Evolutionary conservation across 441 rosid genomes (phyloP).

Genomic region (Cnidoscolus chayamansa): DNA sequence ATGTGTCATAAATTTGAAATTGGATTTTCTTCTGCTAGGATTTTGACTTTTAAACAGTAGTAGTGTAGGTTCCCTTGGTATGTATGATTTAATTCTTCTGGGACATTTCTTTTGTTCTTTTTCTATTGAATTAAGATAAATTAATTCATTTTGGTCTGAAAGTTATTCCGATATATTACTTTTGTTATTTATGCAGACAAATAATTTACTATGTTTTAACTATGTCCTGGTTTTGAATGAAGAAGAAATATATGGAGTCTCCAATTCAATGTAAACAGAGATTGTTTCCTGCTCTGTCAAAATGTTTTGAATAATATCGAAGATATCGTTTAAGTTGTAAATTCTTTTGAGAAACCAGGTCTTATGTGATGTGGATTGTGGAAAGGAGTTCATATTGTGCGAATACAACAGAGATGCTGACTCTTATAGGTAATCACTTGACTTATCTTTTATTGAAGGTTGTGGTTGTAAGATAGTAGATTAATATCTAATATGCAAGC

Average conservation of each 20-base stretch:
- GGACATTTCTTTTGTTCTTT: too few relatives aligned
- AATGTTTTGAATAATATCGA: neutral
- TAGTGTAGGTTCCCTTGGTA: too few relatives aligned
- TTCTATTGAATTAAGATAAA: neutral
- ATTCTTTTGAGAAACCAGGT: slow-evolving; percentile 43
- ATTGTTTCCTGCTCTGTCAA: neutral
- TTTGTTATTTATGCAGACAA: neutral
- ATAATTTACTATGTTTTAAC: neutral
- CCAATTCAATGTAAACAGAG: neutral
- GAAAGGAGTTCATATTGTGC: slow-evolving; percentile 83
- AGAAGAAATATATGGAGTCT: neutral
- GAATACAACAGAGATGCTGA: slow-evolving; percentile 99
- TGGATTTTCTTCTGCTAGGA: neutral
- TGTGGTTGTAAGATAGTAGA: neutral
- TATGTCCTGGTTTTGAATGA: neutral
- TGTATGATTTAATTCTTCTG: neutral
- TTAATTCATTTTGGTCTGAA: neutral
- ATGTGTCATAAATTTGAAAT: too few relatives aligned
- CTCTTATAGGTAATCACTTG: slow-evolving; percentile 63
- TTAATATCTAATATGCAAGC: too few relatives aligned
- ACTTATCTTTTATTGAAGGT: neutral
- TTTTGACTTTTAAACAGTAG: neutral
- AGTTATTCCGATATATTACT: neutral
- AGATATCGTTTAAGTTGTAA: neutral
- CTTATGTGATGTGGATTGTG: slow-evolving; percentile 55